These are phyloP conservation scores for Chaetomiaceae sp. DNA, from an alignment of 2,329 filamentous ascomycete species.

Conservation along the genomic window DNA sequence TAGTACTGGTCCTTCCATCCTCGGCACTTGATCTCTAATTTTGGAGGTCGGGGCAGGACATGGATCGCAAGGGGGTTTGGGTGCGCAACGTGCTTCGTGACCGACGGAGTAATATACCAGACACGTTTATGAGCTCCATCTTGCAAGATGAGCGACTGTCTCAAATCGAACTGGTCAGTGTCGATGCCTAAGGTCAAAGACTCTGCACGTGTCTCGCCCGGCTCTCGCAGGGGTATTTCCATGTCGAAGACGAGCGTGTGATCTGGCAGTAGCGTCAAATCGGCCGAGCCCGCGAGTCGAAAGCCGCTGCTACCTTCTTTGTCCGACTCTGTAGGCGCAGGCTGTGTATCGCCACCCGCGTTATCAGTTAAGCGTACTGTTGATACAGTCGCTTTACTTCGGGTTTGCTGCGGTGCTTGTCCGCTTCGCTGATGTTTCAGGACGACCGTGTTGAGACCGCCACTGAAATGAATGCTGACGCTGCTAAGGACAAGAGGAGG, in stretches of 20 bases:
- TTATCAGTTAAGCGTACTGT: slow-evolving; percentile 25
- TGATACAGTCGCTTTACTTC: slow-evolving; percentile 23
- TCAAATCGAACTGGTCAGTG: slow-evolving; percentile 59
- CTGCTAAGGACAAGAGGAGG: slow-evolving; percentile 46
- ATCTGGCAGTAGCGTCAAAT: slow-evolving; percentile 61
- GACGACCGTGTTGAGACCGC: slow-evolving; percentile 49
- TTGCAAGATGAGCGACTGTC: slow-evolving; percentile 53
- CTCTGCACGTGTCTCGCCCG: slow-evolving; percentile 65
- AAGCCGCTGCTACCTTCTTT: slow-evolving; percentile 19
- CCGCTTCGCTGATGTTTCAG: slow-evolving; percentile 38
- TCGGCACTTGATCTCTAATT: slow-evolving; percentile 68
- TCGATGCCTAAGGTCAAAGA: slow-evolving; percentile 59
- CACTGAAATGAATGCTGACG: slow-evolving; percentile 50
- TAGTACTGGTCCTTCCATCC: slow-evolving; percentile 69
- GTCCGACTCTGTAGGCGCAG: slow-evolving; percentile 22
- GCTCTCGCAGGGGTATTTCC: slow-evolving; percentile 68
- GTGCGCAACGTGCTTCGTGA: slow-evolving; percentile 43
- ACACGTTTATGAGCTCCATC: slow-evolving; percentile 36
- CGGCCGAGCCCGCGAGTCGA: slow-evolving; percentile 43
- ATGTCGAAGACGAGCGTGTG: slow-evolving; percentile 67
- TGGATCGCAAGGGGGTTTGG: slow-evolving; percentile 52
- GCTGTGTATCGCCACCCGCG: slow-evolving; percentile 23
- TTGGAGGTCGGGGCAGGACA: slow-evolving; percentile 83
- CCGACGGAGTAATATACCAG: slow-evolving; percentile 45
- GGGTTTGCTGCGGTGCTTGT: slow-evolving; percentile 10